These are phyloP conservation scores for Albatrellus ellisii DNA, from an alignment of 768 basidiomycete species.

Conservation along the genomic window DNA sequence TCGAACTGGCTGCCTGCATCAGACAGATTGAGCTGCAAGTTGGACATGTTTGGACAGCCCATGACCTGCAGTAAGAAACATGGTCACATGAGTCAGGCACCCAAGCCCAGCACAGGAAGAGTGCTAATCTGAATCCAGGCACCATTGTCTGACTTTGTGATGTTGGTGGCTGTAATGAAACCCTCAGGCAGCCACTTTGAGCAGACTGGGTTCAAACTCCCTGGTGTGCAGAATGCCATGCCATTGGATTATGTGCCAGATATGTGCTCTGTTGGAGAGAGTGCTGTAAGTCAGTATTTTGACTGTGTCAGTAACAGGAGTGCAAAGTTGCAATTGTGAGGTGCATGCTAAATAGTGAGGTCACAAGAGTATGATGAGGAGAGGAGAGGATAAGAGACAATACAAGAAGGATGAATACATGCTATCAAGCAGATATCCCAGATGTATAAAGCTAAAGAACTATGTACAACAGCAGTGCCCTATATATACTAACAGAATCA, in stretches of 20 bases:
- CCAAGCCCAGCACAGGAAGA: not conserved
- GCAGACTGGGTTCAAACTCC: constrained; percentile 17
- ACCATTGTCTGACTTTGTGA: constrained; percentile 22
- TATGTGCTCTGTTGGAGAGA: constrained; percentile 20
- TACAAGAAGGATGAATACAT: too few species aligned
- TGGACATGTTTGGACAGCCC: constrained; percentile 24
- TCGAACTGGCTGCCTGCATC: constrained; percentile 40
- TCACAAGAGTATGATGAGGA: too few species aligned
- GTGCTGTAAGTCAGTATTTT: constrained; percentile 1
- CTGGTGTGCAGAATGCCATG: constrained; percentile 22
- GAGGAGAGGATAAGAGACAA: too few species aligned
- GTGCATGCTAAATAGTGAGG: constrained; percentile 26
- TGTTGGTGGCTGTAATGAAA: constrained; percentile 25
- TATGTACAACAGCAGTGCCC: too few species aligned
- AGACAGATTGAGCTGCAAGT: constrained; percentile 18
- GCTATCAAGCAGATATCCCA: too few species aligned
- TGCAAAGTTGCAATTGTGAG: constrained; percentile 19
- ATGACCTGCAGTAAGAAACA: constrained; percentile 20
- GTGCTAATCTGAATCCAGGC: constrained; percentile 28
- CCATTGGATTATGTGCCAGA: constrained; percentile 27
- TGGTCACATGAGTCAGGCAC: too few species aligned
- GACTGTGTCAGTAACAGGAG: constrained; percentile 21
- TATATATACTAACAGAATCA: too few species aligned
- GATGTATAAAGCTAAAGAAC: too few species aligned
- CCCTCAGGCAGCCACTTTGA: constrained; percentile 20